Base-by-base conservation (phyloP, 768 basidiomycete genomes). In the Hypholoma fasciculare region DNA sequence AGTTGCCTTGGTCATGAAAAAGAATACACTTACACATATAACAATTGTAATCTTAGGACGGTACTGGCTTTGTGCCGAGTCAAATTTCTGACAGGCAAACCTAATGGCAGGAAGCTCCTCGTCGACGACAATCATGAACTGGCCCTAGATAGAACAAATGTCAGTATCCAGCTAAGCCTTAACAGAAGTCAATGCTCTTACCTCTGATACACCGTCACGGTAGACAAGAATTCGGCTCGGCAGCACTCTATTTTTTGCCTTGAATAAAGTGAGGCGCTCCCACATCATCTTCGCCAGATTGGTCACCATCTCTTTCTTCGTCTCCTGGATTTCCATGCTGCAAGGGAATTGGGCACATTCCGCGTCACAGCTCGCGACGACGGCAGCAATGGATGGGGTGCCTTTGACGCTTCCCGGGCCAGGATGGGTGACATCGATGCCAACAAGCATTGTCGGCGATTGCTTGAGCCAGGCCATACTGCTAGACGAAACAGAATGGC, bases 131-230 rank as follows among this genome's bases (percentile, higher is more conserved):
- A 74, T 81, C 42, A 76, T 65, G 64, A 89, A 92, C 72, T 93
- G 90, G 0, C 90, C 90, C 83, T 92, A 26, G 6, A 34, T 7
- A 7, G 23, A 34, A 34, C 23, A 7, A 75, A 14, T 74, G 77
- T 8, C 76, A 72, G 23, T 20, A 39, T 40, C 58, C 19, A 58
- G 44, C 19, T 16, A 38, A 23, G 8, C 23, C 12, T 20, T 37
- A 17, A 44, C 9, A 37, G 8, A 34, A 52, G 76, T 74, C 40
- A 40, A 38, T 38, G 58, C 17, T 55, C 56, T 30, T 38, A 88
- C 90, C 74, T 92, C 90, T 2, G 90, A 91, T 27, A 93, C 90
- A 49, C 92, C 92, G 67, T 93, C 92, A 17, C 92, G 84, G 65
- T 87, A 94, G 0, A 94, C 81, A 12, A 89, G 67, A 44, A 94